These are phyloP conservation scores for Pyronema omphalodes DNA, from an alignment of 495 filamentous ascomycete genomes.

Conservation along the genomic window DNA sequence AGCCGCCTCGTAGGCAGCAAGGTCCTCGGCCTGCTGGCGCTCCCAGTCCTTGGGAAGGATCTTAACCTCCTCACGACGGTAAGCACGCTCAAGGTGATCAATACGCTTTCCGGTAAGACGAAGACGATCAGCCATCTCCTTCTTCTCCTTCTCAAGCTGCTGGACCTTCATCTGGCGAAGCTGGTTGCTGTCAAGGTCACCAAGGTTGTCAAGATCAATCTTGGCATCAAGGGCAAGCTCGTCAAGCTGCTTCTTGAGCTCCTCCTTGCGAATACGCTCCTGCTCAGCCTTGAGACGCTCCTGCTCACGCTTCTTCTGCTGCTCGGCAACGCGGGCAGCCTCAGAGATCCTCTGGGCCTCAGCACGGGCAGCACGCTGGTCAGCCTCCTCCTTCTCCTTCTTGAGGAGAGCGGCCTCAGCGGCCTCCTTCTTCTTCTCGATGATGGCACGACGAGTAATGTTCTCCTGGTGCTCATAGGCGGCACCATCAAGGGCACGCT, in stretches of 20 bases:
- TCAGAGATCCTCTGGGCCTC: constrained; percentile 79
- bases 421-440: constrained; percentile 90
- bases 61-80: constrained; percentile 86
- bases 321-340: constrained; percentile 65
- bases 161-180: constrained; percentile 87
- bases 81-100: constrained; percentile 92
- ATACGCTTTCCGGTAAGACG: constrained; percentile 86
- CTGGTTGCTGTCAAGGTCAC: constrained; percentile 71
- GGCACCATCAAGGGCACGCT: constrained; percentile 64
- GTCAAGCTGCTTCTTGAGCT: constrained; percentile 86
- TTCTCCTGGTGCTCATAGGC: constrained; percentile 85
- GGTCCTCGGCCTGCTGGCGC: constrained; percentile 59
- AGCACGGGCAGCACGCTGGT: constrained; percentile 59
- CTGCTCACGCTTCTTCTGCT: constrained; percentile 75
- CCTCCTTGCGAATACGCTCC: constrained; percentile 76
- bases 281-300: constrained; percentile 79
- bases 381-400: constrained; percentile 83
- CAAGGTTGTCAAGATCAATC: constrained; percentile 51
- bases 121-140: constrained; percentile 71
- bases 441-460: constrained; percentile 68
- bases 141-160: constrained; percentile 95
- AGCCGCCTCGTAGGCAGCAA: constrained; percentile 57
- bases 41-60: constrained; percentile 76
- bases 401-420: constrained; percentile 66
- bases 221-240: constrained; percentile 78